Evolutionary conservation across 306 rosid species (phyloP), one percentile per base, ranked within the genome.

Genomic region (Fagus sylvatica): DNA sequence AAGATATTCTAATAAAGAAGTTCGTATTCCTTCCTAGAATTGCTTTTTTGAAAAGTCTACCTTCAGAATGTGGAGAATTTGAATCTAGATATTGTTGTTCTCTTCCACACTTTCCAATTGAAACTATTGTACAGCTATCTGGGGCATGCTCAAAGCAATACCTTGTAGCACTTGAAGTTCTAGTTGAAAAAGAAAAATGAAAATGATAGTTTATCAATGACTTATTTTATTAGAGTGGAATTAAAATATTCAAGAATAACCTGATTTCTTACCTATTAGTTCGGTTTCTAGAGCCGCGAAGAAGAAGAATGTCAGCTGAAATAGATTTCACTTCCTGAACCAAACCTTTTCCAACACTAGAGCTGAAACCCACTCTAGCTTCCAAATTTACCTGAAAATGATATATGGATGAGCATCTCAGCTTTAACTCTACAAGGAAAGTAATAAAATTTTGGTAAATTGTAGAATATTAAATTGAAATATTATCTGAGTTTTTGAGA

Each of bases 301-400:
- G 89, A 76, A 95, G 87, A 76, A 95, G 93, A 86, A 80, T 87
- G 40, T 91, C 91, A 2, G 97, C 98, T 40, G 89, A 86, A 76
- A 81, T 88, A 54, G 83, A 84, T 76, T 83, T 86, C 51, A 89
- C 92, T 88, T 92, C 98, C 68, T 86, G 89, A 13, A 84, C 74
- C 48, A 95, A 84, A 71, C 98, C 95, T 73, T 43, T 60, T 41
- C 90, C 89, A 13, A 95, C 75, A 75, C 83, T 76, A 32, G 96
- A 83, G 88, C 86, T 88, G 68, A 89, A 76, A 32, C 82, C 84
- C 65, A 95, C 98, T 78, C 80, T 91, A 1, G 98, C 98, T 79
- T 92, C 98, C 89, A 92, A 88, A 81, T 92, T 87, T 30, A 94
- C 85, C 98, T 92, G 90, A 74, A 64, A 85, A 75, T 34, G 12